Evolutionary conservation across 2,329 filamentous ascomycete genomes (phyloP).

Genomic region (Xylaria sp.): DNA sequence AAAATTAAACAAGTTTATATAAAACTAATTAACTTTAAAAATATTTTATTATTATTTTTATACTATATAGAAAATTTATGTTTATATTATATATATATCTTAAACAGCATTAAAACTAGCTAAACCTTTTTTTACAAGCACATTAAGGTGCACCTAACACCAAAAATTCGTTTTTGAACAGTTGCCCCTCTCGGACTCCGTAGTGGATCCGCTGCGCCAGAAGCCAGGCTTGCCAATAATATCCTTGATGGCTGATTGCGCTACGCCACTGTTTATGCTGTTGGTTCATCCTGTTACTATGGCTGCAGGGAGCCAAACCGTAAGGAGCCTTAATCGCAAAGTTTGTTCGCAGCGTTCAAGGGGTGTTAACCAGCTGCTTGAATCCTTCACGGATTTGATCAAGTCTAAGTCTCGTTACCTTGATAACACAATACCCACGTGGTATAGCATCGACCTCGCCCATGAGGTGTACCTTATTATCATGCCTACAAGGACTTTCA

Average conservation of each 20-base stretch:
- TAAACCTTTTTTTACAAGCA: no score
- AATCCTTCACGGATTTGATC: background rate
- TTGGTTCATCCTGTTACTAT: slow-evolving; percentile 23
- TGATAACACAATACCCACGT: background rate
- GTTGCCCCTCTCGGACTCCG: background rate
- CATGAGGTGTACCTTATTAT: background rate
- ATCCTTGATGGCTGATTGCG: slow-evolving; percentile 5
- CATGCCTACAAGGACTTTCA: background rate
- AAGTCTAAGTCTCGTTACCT: background rate
- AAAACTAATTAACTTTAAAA: no score
- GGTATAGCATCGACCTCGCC: background rate
- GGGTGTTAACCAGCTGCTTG: background rate
- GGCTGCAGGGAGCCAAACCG: slow-evolving; percentile 15
- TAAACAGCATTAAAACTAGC: no score
- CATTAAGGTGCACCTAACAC: no score
- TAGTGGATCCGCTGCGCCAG: slow-evolving; percentile 5
- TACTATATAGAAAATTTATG: no score
- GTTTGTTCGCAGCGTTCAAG: background rate
- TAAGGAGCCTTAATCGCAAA: background rate
- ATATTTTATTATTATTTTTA: no score
- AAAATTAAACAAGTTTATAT: no score
- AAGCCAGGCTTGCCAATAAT: slow-evolving; percentile 12
- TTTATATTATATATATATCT: no score
- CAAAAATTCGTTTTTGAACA: no score
- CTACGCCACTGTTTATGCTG: slow-evolving; percentile 19